Conservation (phyloP, 1,284 basidiomycete species). For the Pholiota adiposa region DNA sequence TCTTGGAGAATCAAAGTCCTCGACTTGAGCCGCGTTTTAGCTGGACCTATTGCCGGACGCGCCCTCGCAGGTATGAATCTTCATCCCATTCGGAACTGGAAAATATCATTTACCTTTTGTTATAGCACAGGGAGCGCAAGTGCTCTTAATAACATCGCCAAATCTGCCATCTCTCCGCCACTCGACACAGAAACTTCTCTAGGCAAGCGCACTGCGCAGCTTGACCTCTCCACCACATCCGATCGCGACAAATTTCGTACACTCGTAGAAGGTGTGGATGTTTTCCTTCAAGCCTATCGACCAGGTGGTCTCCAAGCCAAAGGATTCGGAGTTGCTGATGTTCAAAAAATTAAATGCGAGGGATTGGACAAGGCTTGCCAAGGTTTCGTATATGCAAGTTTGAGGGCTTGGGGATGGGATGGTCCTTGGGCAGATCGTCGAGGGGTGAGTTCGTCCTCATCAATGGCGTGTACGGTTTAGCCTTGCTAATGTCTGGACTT, state of each 20-base stretch:
- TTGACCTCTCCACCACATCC: constrained; percentile 48
- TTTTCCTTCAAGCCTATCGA: constrained; percentile 72
- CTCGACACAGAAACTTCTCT: constrained; percentile 67
- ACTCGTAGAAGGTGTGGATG: constrained; percentile 52
- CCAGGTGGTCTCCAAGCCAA: constrained; percentile 55
- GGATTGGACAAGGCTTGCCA: no score
- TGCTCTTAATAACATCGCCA: constrained; percentile 61
- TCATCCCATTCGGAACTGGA: background rate
- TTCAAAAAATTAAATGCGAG: constrained; percentile 42
- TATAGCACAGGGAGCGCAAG: constrained; percentile 64
- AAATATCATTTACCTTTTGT: background rate
- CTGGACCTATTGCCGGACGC: constrained; percentile 60
- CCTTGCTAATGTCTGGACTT: background rate
- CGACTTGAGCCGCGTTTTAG: constrained; percentile 63
- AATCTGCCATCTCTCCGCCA: constrained; percentile 53
- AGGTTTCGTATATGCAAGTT: constrained; percentile 61
- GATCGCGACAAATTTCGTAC: constrained; percentile 40
- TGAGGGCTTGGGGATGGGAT: constrained; percentile 64
- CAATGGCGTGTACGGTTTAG: background rate
- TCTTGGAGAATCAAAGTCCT: constrained; percentile 54
- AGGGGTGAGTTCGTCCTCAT: constrained; percentile 43
- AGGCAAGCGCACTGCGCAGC: constrained; percentile 67
- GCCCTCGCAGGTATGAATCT: constrained; percentile 52
- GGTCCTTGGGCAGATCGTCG: constrained; percentile 62
- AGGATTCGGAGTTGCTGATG: constrained; percentile 52